Percentiles rank a stretch among this genome's conserved stretches.
Evolutionary conservation across 805 yeast genomes (phyloP).

Genomic region (Limtongia smithiae): DNA sequence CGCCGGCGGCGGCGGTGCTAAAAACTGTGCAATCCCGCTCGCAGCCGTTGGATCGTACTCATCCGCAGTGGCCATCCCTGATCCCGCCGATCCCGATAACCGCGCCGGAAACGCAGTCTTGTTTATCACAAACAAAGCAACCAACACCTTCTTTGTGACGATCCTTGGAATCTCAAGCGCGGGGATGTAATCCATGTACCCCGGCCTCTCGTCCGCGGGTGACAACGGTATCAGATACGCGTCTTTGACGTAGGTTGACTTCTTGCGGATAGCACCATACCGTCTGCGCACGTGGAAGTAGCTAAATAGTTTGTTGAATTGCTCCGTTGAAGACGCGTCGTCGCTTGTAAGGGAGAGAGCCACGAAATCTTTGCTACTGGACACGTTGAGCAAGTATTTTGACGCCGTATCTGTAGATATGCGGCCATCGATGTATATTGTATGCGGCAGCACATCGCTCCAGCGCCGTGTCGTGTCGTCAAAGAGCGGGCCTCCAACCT

Average conservation of each 20-base stretch:
- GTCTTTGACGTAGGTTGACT: constrained; percentile 55
- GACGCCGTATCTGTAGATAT: constrained; percentile 54
- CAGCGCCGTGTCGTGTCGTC: constrained; percentile 25
- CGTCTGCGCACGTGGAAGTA: constrained; percentile 48
- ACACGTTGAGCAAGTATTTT: constrained; percentile 48
- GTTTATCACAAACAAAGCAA: constrained; percentile 24
- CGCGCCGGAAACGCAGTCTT: not conserved
- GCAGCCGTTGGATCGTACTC: not conserved
- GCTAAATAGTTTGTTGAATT: constrained; percentile 41
- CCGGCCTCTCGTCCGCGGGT: constrained; percentile 30
- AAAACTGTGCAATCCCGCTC: not conserved
- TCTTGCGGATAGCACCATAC: constrained; percentile 58
- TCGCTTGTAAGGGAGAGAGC: constrained; percentile 45
- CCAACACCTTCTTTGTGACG: constrained; percentile 4
- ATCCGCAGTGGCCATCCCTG: not conserved
- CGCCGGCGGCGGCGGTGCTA: not conserved
- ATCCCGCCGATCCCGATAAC: not conserved
- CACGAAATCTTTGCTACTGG: constrained; percentile 51
- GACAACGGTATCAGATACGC: constrained; percentile 52
- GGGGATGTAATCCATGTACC: constrained; percentile 18
- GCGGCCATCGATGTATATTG: constrained; percentile 59
- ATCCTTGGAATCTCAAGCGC: constrained; percentile 6
- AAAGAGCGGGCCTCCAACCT: constrained; percentile 37
- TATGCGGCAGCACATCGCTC: constrained; percentile 23
- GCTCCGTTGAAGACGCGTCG: constrained; percentile 30